Evolutionary conservation across 768 basidiomycete genomes (phyloP).

Genomic region (Trametes meyenii): DNA sequence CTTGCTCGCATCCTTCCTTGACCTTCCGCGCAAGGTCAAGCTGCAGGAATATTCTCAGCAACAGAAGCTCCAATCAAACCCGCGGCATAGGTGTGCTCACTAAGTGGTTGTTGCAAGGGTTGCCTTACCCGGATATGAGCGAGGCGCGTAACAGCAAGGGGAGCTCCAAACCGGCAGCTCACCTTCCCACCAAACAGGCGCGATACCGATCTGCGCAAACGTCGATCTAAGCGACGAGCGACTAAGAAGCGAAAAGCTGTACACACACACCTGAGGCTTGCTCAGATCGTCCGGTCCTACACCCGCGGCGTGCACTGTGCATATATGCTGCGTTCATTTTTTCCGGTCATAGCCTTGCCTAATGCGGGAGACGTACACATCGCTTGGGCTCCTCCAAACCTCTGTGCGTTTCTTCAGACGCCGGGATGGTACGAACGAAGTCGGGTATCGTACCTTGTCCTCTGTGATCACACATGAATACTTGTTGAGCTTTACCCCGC

Average conservation of each 20-base stretch:
- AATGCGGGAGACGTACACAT: constrained; percentile 61
- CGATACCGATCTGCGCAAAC: constrained; percentile 73
- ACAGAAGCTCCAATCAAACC: background rate
- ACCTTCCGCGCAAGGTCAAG: constrained; percentile 79
- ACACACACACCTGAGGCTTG: constrained; percentile 74
- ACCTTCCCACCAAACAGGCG: constrained; percentile 94
- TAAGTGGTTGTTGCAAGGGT: constrained; percentile 85
- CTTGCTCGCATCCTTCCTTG: constrained; percentile 81
- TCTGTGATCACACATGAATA: constrained; percentile 75
- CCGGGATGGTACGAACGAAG: constrained; percentile 1
- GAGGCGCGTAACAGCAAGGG: constrained; percentile 22
- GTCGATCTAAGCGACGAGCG: background rate
- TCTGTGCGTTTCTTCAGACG: constrained; percentile 35
- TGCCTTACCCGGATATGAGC: constrained; percentile 48
- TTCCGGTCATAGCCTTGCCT: background rate
- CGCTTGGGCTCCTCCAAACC: constrained; percentile 78
- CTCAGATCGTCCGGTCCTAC: constrained; percentile 79
- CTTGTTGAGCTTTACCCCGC: constrained; percentile 65
- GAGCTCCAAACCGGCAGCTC: background rate
- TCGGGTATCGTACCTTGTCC: constrained; percentile 55
- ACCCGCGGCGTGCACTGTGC: constrained; percentile 76
- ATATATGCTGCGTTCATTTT: background rate
- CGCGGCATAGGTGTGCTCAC: constrained; percentile 41
- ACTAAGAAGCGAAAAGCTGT: background rate
- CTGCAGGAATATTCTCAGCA: constrained; percentile 37